Percentiles rank a stretch among this genome's conserved stretches.
Conservation (phyloP, 805 yeast species). For the Candida ovalis region DNA sequence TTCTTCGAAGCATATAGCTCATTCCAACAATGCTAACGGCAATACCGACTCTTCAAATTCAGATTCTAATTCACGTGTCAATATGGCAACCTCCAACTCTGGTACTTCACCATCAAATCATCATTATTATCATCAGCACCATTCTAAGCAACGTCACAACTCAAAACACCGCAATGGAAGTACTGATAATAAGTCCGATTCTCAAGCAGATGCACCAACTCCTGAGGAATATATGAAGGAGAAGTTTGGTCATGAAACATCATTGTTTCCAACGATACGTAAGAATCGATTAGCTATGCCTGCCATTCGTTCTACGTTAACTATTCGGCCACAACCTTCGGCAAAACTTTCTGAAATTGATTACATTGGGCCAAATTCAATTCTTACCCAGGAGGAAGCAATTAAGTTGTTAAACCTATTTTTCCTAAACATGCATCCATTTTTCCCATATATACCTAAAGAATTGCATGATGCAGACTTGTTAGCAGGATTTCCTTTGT, state of each 20-base stretch:
- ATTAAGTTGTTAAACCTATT: slow-evolving; percentile 53
- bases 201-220: slow-evolving; percentile 1
- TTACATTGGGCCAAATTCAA: slow-evolving; percentile 50
- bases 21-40: not conserved
- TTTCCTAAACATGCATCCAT: slow-evolving; percentile 81
- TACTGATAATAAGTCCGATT: not conserved
- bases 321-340: slow-evolving; percentile 45
- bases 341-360: slow-evolving; percentile 54
- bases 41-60: too few relatives aligned
- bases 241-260: slow-evolving; percentile 28
- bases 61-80: too few relatives aligned
- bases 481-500: slow-evolving; percentile 74
- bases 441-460: slow-evolving; percentile 80
- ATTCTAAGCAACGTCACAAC: not conserved
- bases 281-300: slow-evolving; percentile 38
- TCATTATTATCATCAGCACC: not conserved
- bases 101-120: too few relatives aligned
- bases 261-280: slow-evolving; percentile 21
- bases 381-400: slow-evolving; percentile 64
- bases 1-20: not conserved
- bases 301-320: slow-evolving; percentile 37
- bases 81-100: too few relatives aligned
- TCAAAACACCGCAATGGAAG: not conserved
- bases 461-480: slow-evolving; percentile 64
- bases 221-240: slow-evolving; percentile 15